A percentile compares a stretch with the other conserved stretches of the same genome.
These are phyloP conservation scores for Apiospora sp. DNA, from an alignment of 2,329 filamentous ascomycete genomes.

Conservation along the genomic window DNA sequence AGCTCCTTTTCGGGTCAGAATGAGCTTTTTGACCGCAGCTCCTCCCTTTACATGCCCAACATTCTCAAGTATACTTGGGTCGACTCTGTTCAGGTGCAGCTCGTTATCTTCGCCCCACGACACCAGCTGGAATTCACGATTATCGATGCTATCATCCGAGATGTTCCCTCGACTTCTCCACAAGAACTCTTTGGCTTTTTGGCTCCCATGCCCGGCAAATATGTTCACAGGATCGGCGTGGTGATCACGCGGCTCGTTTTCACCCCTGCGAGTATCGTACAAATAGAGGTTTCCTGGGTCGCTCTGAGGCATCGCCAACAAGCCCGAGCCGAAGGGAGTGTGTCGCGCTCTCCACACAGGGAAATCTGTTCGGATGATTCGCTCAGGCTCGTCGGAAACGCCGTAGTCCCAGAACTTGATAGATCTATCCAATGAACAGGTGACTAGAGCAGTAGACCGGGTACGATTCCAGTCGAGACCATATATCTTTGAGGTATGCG, in stretches of 20 bases:
- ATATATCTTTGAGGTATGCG: constrained; percentile 93
- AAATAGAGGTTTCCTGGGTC: constrained; percentile 86
- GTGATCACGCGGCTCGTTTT: constrained; percentile 53
- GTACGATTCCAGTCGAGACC: constrained; percentile 94
- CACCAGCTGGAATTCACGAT: constrained; percentile 90
- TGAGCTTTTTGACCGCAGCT: constrained; percentile 69
- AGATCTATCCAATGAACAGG: constrained; percentile 89
- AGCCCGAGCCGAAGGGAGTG: constrained; percentile 85
- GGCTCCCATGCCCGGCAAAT: constrained; percentile 67
- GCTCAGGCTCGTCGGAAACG: constrained; percentile 71
- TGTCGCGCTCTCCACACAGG: constrained; percentile 92
- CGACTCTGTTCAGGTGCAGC: constrained; percentile 78
- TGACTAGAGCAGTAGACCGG: constrained; percentile 75
- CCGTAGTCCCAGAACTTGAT: constrained; percentile 93
- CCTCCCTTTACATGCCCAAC: constrained; percentile 79
- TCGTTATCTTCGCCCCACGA: constrained; percentile 91
- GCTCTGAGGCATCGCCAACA: constrained; percentile 91
- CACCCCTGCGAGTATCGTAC: constrained; percentile 71
- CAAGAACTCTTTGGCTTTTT: constrained; percentile 88
- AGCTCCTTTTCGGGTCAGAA: constrained; percentile 83
- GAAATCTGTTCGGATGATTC: constrained; percentile 82
- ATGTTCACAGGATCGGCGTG: constrained; percentile 60
- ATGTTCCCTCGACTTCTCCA: constrained; percentile 81
- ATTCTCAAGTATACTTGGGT: constrained; percentile 67
- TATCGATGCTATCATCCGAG: constrained; percentile 73